Percentiles rank a stretch among this genome's conserved stretches.
phyloP scores from a whole-genome alignment of 768 basidiomycete species.

The Grammothele lineata region DNA sequence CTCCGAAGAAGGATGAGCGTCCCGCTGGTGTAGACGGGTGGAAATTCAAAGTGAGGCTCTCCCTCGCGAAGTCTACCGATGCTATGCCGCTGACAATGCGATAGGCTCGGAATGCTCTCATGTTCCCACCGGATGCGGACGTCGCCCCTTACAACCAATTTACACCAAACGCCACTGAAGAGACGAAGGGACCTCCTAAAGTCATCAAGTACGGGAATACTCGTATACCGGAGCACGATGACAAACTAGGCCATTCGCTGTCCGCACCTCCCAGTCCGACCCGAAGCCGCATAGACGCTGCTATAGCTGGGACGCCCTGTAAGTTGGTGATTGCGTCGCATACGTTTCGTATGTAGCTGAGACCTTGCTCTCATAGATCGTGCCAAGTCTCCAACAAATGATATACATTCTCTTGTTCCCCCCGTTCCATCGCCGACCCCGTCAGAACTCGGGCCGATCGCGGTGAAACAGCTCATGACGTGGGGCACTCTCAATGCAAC shows the following conservation, averaged over 20 bases:
- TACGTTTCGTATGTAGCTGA: no score
- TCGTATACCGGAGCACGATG: conserved; percentile 70
- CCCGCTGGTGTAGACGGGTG: conserved; percentile 73
- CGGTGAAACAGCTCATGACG: conserved; percentile 93
- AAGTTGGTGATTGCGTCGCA: conserved; percentile 28
- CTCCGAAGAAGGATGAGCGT: conserved; percentile 69
- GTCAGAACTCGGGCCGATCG: conserved; percentile 70
- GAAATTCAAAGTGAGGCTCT: conserved; percentile 65
- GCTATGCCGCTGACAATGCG: conserved; percentile 3
- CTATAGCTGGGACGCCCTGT: conserved; percentile 92
- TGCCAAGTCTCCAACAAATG: conserved; percentile 49
- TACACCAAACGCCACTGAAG: conserved; percentile 21
- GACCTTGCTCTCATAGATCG: conserved; percentile 43
- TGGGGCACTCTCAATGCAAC: conserved; percentile 94
- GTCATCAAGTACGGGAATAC: conserved; percentile 79
- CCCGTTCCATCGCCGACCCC: conserved; percentile 86
- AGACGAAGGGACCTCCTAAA: conserved; percentile 43
- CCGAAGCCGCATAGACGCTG: conserved; percentile 84
- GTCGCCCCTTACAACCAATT: conserved; percentile 65
- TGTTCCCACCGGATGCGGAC: conserved; percentile 94
- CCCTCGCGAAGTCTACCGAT: neutral
- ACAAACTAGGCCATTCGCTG: conserved; percentile 37
- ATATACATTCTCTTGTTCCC: conserved; percentile 74
- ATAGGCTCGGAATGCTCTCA: conserved; percentile 89
- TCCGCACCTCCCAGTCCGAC: conserved; percentile 85